A percentile compares a stretch with the other conserved stretches of the same genome.
Evolutionary conservation across 2,329 filamentous ascomycete genomes (phyloP).

Genomic region (Aspergillus sclerotialis): DNA sequence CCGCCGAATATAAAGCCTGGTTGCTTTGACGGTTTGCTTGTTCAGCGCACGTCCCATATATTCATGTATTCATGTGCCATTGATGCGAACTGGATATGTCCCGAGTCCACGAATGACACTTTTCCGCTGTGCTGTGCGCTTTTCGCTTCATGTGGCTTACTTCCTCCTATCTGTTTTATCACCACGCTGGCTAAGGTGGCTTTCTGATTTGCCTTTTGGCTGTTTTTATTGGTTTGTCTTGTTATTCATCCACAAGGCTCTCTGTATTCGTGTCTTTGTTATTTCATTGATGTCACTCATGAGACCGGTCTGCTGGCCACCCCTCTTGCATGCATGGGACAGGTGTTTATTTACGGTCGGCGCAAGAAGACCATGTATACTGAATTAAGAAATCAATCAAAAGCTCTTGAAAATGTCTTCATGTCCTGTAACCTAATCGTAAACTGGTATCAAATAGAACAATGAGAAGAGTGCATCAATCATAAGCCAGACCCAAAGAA

Average conservation of each 20-base stretch:
- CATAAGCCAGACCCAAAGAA: no score
- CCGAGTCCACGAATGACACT: no score
- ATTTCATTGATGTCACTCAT: slow-evolving; percentile 22
- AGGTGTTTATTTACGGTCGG: slow-evolving; percentile 33
- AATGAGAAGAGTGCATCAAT: no score
- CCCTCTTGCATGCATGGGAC: slow-evolving; percentile 31
- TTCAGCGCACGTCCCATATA: no score
- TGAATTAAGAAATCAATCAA: not conserved
- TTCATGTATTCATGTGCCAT: slow-evolving; percentile 18
- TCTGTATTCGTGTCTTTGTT: slow-evolving; percentile 8
- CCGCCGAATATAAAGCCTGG: slow-evolving; percentile 26
- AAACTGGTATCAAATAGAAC: not conserved
- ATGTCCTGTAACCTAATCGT: no score
- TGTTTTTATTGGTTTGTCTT: slow-evolving; percentile 14
- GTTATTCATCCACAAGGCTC: slow-evolving; percentile 2
- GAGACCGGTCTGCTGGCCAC: slow-evolving; percentile 22
- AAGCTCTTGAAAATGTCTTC: no score
- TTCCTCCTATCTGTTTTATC: no score
- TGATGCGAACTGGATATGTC: slow-evolving; percentile 13
- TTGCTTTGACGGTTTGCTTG: slow-evolving; percentile 24
- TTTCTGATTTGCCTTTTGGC: slow-evolving; percentile 16
- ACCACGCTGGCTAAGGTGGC: slow-evolving; percentile 14
- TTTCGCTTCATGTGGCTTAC: slow-evolving; percentile 2
- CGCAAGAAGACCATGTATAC: slow-evolving; percentile 15
- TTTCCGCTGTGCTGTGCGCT: no score